Percentiles rank a stretch among this genome's conserved stretches.
These are phyloP conservation scores for Claviceps cyperi DNA, from an alignment of 2,329 filamentous ascomycete species.

Conservation along the genomic window DNA sequence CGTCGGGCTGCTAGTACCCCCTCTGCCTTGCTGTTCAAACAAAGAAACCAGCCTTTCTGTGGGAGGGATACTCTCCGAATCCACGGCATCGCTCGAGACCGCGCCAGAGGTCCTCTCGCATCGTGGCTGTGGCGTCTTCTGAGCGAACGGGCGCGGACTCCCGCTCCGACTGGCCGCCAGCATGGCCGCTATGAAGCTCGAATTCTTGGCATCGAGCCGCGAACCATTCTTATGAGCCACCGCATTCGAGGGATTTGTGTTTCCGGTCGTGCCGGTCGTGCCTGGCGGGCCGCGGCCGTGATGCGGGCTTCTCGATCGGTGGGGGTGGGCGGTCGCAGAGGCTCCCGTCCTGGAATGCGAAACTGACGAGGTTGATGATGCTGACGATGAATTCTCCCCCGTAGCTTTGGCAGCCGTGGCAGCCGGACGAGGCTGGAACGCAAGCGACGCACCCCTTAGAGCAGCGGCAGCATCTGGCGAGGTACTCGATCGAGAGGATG, in stretches of 20 bases:
- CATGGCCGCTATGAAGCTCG: constrained; percentile 42
- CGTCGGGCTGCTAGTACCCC: constrained; percentile 19
- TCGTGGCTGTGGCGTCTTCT: constrained; percentile 8
- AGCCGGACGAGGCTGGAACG: constrained; percentile 27
- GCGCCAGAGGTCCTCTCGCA: constrained; percentile 17
- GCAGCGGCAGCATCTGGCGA: constrained; percentile 27
- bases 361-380: constrained; percentile 8
- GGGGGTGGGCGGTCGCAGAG: constrained; percentile 22
- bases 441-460: constrained; percentile 39
- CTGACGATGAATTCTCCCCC: neutral
- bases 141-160: constrained; percentile 19
- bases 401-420: neutral
- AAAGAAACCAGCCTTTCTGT: constrained; percentile 52
- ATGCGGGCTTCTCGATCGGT: neutral
- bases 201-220: constrained; percentile 30
- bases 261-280: no score
- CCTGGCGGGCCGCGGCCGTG: neutral
- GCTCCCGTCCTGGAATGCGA: constrained; percentile 12
- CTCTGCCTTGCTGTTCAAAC: constrained; percentile 41
- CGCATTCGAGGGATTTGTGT: neutral
- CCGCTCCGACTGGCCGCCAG: constrained; percentile 40
- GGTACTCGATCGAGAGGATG: constrained; percentile 14
- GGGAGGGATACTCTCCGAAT: constrained; percentile 45
- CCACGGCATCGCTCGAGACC: constrained; percentile 14
- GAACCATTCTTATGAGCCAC: neutral